A percentile compares a stretch with the other conserved stretches of the same genome.
phyloP scores from a whole-genome alignment of 1,284 basidiomycete species.

The Leucoagaricus sp. region DNA sequence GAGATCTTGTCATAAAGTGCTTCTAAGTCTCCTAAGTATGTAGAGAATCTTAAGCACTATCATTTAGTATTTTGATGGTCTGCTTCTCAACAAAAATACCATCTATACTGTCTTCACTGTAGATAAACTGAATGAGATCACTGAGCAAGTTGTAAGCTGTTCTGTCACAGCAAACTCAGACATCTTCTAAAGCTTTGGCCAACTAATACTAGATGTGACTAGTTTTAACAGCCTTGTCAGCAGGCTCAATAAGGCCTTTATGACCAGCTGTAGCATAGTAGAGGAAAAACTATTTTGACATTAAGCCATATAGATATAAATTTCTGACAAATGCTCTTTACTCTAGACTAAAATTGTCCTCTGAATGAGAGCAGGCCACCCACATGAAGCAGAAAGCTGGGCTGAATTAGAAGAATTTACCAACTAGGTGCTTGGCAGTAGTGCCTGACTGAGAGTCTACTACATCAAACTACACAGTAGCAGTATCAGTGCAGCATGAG shows the following conservation, averaged over 20 bases:
- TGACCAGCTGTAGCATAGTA: slow-evolving; percentile 99
- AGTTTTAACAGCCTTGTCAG: slow-evolving; percentile 99
- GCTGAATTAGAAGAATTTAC: too few species aligned
- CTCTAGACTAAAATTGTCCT: slow-evolving; percentile 98
- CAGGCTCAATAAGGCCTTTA: slow-evolving; percentile 98
- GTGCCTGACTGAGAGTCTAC: too few species aligned
- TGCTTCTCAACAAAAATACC: slow-evolving; percentile 97
- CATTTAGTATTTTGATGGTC: slow-evolving; percentile 90
- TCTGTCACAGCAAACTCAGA: slow-evolving; percentile 97
- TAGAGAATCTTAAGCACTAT: too few species aligned
- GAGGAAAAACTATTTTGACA: slow-evolving; percentile 99
- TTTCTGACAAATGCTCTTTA: slow-evolving; percentile 99
- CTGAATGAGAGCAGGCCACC: too few species aligned
- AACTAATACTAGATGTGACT: slow-evolving; percentile 98
- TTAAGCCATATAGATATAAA: slow-evolving; percentile 97
- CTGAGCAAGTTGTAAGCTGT: slow-evolving; percentile 97
- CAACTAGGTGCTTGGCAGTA: too few species aligned
- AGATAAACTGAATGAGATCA: slow-evolving; percentile 95
- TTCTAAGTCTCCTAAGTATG: too few species aligned
- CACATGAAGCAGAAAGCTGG: too few species aligned
- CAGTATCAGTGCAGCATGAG: too few species aligned
- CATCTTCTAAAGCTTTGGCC: slow-evolving; percentile 97
- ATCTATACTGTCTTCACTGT: slow-evolving; percentile 99
- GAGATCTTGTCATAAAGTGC: too few species aligned
- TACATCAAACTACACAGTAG: too few species aligned